Conservation (phyloP, 345 rosid species). For the Noccaea bulbosa region DNA sequence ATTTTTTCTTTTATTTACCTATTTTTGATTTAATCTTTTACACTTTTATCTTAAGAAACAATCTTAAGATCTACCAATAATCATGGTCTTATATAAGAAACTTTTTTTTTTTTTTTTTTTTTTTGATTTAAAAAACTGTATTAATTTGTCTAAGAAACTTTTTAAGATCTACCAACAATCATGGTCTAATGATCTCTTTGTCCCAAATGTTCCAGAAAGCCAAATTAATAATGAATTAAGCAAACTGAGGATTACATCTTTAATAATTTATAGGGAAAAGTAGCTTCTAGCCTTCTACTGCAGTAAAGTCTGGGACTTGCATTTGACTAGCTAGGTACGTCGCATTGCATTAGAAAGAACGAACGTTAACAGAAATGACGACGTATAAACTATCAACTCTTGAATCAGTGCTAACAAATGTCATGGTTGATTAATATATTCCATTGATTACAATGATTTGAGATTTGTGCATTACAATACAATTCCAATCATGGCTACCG, state of each 20-base stretch:
- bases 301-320: conserved; percentile 11
- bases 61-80: no score
- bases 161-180: no score
- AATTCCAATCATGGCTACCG: conserved; percentile 23
- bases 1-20: no score
- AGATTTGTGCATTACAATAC: conserved; percentile 11
- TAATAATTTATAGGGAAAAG: neutral
- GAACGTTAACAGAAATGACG: no score
- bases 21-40: no score
- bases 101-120: no score
- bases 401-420: neutral
- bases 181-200: conserved; percentile 21
- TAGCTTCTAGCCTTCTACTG: neutral
- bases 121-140: no score
- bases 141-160: no score
- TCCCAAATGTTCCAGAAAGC: conserved; percentile 15
- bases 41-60: no score
- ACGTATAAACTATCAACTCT: neutral
- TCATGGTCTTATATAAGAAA: no score
- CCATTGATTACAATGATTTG: conserved; percentile 32
- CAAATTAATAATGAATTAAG: neutral
- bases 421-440: neutral
- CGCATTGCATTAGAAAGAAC: neutral
- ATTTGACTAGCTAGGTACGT: conserved; percentile 31
- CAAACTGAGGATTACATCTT: neutral